These are phyloP conservation scores for Aspergillus novofumigatus DNA, from an alignment of 2,329 filamentous ascomycete genomes.

Conservation along the genomic window DNA sequence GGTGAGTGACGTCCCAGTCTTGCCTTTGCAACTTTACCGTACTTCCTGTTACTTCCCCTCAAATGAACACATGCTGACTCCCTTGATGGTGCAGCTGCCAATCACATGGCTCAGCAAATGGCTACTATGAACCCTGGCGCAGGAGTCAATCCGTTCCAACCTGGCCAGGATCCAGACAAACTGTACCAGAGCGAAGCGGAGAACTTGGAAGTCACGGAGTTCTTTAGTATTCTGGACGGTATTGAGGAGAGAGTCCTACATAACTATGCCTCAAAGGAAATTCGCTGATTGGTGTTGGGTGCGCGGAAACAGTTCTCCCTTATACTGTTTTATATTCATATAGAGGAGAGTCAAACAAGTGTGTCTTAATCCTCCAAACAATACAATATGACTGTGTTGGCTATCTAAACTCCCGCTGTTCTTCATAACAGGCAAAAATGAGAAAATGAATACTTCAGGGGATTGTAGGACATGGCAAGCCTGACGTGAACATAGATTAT, in stretches of 20 bases:
- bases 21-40: neutral
- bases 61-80: conserved; percentile 3
- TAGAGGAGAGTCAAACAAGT: neutral
- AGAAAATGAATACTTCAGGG: neutral
- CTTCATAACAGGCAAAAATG: neutral
- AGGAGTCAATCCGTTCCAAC: conserved; percentile 71
- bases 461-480: neutral
- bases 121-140: conserved; percentile 67
- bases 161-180: conserved; percentile 92
- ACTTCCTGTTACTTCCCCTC: neutral
- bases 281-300: conserved; percentile 3
- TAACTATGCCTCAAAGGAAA: conserved; percentile 29
- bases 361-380: neutral
- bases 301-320: neutral
- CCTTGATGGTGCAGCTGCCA: conserved; percentile 62
- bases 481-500: neutral
- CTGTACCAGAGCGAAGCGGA: conserved; percentile 88
- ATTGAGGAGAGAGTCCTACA: conserved; percentile 79
- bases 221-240: conserved; percentile 84
- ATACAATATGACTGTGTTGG: neutral
- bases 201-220: conserved; percentile 91
- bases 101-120: conserved; percentile 84
- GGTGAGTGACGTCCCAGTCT: conserved; percentile 53
- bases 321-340: conserved; percentile 9
- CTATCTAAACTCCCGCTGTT: neutral